These are phyloP conservation scores for Colletotrichum sp. DNA, from an alignment of 2,329 filamentous ascomycete species.

Conservation along the genomic window DNA sequence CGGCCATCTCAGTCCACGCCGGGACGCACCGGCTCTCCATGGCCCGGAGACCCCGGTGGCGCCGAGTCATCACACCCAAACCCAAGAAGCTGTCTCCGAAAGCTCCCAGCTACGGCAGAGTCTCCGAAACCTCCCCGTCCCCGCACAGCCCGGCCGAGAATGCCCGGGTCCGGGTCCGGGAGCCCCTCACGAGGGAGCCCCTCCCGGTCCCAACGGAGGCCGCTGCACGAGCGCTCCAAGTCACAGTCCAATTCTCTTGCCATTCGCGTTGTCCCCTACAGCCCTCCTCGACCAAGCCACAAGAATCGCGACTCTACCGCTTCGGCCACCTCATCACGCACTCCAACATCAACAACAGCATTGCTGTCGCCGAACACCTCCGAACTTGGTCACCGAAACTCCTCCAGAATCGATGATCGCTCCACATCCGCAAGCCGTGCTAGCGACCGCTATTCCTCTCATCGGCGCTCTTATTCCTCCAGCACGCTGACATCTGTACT, in stretches of 20 bases:
- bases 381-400: not conserved
- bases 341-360: slow-evolving; percentile 7
- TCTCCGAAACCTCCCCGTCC: not conserved
- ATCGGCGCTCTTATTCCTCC: slow-evolving; percentile 28
- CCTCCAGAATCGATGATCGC: slow-evolving; percentile 4
- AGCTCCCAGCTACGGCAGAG: not conserved
- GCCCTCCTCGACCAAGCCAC: slow-evolving; percentile 42
- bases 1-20: not conserved
- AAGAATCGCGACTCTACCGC: slow-evolving; percentile 17
- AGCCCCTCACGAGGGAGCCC: slow-evolving; percentile 17
- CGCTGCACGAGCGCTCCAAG: slow-evolving; percentile 43
- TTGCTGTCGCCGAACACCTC: slow-evolving; percentile 10
- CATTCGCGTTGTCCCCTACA: slow-evolving; percentile 56
- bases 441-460: slow-evolving; percentile 3
- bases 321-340: slow-evolving; percentile 21
- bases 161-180: slow-evolving; percentile 29
- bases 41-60: not conserved
- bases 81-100: slow-evolving; percentile 2
- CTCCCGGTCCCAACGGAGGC: slow-evolving; percentile 32
- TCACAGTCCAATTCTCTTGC: slow-evolving; percentile 46
- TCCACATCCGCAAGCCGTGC: not conserved
- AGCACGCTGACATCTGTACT: slow-evolving; percentile 18
- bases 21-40: not conserved
- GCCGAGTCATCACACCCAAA: slow-evolving; percentile 5
- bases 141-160: slow-evolving; percentile 22